These are phyloP conservation scores for Colletotrichum orbiculare DNA, from an alignment of 2,329 filamentous ascomycete species.

Conservation along the genomic window DNA sequence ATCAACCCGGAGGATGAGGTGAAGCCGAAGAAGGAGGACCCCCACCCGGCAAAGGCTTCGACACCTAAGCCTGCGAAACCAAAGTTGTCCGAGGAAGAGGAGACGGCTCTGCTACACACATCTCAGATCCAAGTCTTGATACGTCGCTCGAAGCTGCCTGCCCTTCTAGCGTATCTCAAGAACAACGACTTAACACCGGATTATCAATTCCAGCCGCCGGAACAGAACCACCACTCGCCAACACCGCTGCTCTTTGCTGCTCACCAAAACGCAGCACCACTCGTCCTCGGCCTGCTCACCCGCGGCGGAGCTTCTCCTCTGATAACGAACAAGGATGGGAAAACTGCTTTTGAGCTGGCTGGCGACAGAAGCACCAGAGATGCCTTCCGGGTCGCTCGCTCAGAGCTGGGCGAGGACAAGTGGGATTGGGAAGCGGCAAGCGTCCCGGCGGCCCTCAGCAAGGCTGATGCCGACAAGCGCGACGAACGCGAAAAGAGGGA, in stretches of 20 bases:
- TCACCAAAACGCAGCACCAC: slow-evolving; percentile 78
- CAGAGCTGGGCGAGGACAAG: slow-evolving; percentile 79
- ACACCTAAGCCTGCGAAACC: slow-evolving; percentile 62
- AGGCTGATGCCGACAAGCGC: slow-evolving; percentile 76
- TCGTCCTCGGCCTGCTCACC: slow-evolving; percentile 81
- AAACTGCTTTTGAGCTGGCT: slow-evolving; percentile 86
- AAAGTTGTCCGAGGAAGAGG: slow-evolving; percentile 84
- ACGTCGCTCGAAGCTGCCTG: slow-evolving; percentile 89
- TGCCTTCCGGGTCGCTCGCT: slow-evolving; percentile 88
- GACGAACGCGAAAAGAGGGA: slow-evolving; percentile 77
- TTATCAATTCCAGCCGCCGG: slow-evolving; percentile 79
- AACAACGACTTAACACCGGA: slow-evolving; percentile 77
- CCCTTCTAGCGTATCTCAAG: slow-evolving; percentile 84
- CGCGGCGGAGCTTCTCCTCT: slow-evolving; percentile 83
- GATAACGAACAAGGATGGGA: slow-evolving; percentile 77
- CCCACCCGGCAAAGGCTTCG: slow-evolving; percentile 48
- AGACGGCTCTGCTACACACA: slow-evolving; percentile 84
- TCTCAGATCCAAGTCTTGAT: slow-evolving; percentile 89
- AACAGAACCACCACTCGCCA: slow-evolving; percentile 81
- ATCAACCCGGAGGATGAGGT: slow-evolving; percentile 74
- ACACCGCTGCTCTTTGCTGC: slow-evolving; percentile 89
- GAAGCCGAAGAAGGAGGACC: slow-evolving; percentile 53
- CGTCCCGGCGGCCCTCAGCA: slow-evolving; percentile 78
- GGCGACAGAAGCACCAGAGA: slow-evolving; percentile 89
- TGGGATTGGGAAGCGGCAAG: slow-evolving; percentile 84